Base-by-base conservation (phyloP, 805 yeast genomes). In the Wickerhamiella allomyrinae region DNA sequence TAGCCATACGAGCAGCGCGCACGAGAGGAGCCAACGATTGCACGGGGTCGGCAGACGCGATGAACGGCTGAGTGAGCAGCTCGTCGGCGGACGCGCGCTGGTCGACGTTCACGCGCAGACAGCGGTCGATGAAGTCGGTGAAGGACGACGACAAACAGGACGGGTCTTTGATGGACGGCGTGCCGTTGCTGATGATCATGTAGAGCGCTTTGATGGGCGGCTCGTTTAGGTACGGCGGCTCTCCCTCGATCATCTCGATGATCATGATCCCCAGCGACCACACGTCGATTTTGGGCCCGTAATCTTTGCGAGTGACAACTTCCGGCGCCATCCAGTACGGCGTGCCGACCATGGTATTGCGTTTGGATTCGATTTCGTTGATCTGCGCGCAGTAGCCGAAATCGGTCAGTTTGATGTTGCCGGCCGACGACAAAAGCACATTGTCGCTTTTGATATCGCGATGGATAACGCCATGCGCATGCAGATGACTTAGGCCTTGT, bases 251-350 rank as follows among this genome's bases (percentile, higher is more conserved):
- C 97, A 91, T 89, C 63, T 91, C 99, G 55, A 91, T 91, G 17
- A 84, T 78, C 97, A 91, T 91, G 50, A 91, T 91, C 50, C 99
- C 98, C 48, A 91, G 65, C 7, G 95, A 85, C 99, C 99, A 91
- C 39, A 91, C 79, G 63, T 91, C 99, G 35, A 91, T 95, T 58
- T 91, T 87, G 38, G 94, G 91, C 27, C 94, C 98, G 57, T 91
- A 91, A 57, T 87, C 95, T 59, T 86, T 87, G 52, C 93, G 76
- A 15, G 87, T 76, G 21, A 91, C 95, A 41, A 91, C 95, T 60
- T 91, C 99, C 1, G 99, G 99, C 0, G 99, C 99, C 99, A 91
- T 91, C 99, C 99, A 91, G 60, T 91, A 91, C 11, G 99, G 98
- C 0, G 99, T 91, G 13, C 99, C 99, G 14, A 91, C 98, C 94